phyloP scores from a whole-genome alignment of 208 protist genomes.

The Crithidia acanthocephali region DNA sequence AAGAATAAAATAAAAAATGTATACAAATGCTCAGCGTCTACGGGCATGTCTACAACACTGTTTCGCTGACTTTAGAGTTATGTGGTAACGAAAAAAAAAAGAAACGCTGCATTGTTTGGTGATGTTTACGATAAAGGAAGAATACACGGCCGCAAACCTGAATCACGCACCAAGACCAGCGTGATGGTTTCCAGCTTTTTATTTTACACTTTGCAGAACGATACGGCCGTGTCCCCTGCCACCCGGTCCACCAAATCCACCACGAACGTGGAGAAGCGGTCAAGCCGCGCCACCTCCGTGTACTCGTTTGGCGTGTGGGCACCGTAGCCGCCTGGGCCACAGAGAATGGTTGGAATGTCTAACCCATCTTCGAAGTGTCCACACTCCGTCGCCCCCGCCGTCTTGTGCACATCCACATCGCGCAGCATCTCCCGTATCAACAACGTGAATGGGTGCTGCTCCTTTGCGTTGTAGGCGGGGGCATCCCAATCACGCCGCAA shows the following conservation, averaged over 20 bases:
- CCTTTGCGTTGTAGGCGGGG: constrained; percentile 38
- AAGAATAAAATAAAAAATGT: not conserved
- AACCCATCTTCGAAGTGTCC: constrained; percentile 55
- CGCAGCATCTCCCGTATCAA: constrained; percentile 29
- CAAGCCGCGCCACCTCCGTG: constrained; percentile 35
- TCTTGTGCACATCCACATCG: constrained; percentile 13
- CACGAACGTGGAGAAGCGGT: constrained; percentile 28
- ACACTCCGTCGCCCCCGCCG: constrained; percentile 49
- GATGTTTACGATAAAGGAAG: too few species aligned
- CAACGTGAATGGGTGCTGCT: constrained; percentile 44
- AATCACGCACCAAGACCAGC: not conserved
- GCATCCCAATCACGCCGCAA: constrained; percentile 18
- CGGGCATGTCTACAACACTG: too few species aligned
- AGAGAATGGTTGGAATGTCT: constrained; percentile 45
- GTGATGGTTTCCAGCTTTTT: not conserved
- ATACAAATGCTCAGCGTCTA: not conserved
- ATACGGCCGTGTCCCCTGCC: constrained; percentile 18
- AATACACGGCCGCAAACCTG: too few species aligned
- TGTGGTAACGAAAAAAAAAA: too few species aligned
- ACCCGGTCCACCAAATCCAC: constrained; percentile 21
- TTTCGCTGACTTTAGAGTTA: too few species aligned
- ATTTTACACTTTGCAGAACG: constrained; percentile 7
- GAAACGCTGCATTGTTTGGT: too few species aligned
- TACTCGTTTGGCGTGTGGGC: constrained; percentile 60
- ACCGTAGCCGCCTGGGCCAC: constrained; percentile 48